Evolutionary conservation across 2,329 filamentous ascomycete species (phyloP).

Genomic region (Herpotrichia juniperi): DNA sequence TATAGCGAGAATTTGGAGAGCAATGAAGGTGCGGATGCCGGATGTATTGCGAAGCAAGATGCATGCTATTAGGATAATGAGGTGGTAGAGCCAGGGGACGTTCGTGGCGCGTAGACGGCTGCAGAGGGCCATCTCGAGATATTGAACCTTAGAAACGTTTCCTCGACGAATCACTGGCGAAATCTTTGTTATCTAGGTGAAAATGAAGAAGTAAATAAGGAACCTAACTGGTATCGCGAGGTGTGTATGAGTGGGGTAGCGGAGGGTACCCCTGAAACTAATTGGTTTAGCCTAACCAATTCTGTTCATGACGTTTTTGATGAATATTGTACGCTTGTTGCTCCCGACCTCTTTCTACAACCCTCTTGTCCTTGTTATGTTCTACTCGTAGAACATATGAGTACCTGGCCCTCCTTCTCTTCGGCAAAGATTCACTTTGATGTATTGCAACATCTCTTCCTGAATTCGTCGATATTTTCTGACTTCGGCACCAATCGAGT

Average conservation of each 20-base stretch:
- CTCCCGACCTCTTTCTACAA: not conserved
- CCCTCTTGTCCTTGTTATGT: too few relatives aligned
- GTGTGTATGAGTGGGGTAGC: not conserved
- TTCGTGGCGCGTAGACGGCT: conserved; percentile 10
- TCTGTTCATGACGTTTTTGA: not conserved
- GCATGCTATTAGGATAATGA: not conserved
- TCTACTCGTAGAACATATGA: too few relatives aligned
- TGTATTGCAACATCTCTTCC: too few relatives aligned
- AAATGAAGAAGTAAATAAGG: too few relatives aligned
- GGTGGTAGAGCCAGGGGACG: conserved; percentile 11
- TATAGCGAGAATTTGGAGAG: not conserved
- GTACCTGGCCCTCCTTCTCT: too few relatives aligned
- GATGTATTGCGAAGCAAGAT: conserved; percentile 1
- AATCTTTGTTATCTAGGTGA: too few relatives aligned
- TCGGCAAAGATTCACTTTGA: too few relatives aligned
- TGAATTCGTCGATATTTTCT: too few relatives aligned
- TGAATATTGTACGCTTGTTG: not conserved
- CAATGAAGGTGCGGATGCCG: conserved; percentile 2
- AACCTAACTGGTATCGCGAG: not conserved
- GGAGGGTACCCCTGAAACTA: not conserved
- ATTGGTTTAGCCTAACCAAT: not conserved
- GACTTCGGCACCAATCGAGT: too few relatives aligned
- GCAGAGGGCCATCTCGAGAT: not conserved
- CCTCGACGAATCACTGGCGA: too few relatives aligned
- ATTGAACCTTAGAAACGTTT: too few relatives aligned